These are phyloP conservation scores for Hypoxylon fuscum DNA, from an alignment of 495 filamentous ascomycete species.

Conservation along the genomic window DNA sequence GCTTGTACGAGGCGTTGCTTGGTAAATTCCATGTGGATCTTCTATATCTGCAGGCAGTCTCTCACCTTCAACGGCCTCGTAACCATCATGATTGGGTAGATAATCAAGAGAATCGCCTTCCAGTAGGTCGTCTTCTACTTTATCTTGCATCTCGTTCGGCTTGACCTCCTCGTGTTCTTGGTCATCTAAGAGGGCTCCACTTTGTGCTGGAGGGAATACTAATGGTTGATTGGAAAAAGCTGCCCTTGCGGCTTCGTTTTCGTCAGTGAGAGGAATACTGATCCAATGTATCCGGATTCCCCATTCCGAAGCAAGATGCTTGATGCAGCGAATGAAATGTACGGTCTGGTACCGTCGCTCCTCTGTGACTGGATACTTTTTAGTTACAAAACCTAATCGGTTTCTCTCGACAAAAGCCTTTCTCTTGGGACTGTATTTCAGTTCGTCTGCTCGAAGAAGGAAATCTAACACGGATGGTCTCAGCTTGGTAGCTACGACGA, in stretches of 20 bases:
- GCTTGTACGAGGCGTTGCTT: background rate
- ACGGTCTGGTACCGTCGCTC: conserved; percentile 11
- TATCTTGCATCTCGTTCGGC: background rate
- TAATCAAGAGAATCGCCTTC: background rate
- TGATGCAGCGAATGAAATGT: background rate
- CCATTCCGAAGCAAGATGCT: background rate
- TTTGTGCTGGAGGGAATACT: background rate
- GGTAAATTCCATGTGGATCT: background rate
- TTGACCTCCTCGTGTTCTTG: background rate
- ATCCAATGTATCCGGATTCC: conserved; percentile 16
- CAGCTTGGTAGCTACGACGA: background rate
- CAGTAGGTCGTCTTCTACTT: background rate
- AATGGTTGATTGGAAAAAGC: conserved; percentile 1
- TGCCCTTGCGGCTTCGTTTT: background rate
- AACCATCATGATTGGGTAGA: conserved; percentile 1
- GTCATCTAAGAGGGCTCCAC: background rate
- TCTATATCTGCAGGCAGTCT: background rate
- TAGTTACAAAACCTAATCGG: background rate
- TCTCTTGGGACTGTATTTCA: conserved; percentile 5
- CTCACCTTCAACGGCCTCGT: background rate
- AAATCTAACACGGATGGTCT: background rate
- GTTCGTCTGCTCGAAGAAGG: conserved; percentile 1
- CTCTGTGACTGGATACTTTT: conserved; percentile 11
- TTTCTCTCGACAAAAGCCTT: conserved; percentile 8
- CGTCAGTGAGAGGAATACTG: background rate